These are phyloP conservation scores for barley (Hordeum vulgare) DNA, from an alignment of 176 grass and related monocot genomes.

Conservation along the genomic window MorexV3_pseudomolecules_assembly NC_058523.1:328881691-328882190, in stretches of 20 bases:
- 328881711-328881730: background rate
- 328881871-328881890: background rate
- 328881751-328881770: constrained; percentile 79
- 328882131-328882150: constrained; percentile 64
- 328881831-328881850: background rate
- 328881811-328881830: constrained; percentile 49
- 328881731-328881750: constrained; percentile 52
- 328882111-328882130: constrained; percentile 47
- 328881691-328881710: background rate
- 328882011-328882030: background rate
- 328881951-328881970: background rate
- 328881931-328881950: background rate
- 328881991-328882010: background rate
- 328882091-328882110: constrained; percentile 1
- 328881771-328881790: constrained; percentile 78
- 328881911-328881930: background rate
- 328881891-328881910: background rate
- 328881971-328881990: background rate
- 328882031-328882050: constrained; percentile 73
- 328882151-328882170: constrained; percentile 89
- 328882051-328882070: constrained; percentile 82
- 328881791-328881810: constrained; percentile 66
- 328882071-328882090: constrained; percentile 66
- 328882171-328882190: constrained; percentile 92
- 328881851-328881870: background rate